Percentiles rank a stretch among this genome's conserved stretches.
Evolutionary conservation across 2,329 filamentous ascomycete genomes (phyloP).

Genomic region (Cercospora canescens): DNA sequence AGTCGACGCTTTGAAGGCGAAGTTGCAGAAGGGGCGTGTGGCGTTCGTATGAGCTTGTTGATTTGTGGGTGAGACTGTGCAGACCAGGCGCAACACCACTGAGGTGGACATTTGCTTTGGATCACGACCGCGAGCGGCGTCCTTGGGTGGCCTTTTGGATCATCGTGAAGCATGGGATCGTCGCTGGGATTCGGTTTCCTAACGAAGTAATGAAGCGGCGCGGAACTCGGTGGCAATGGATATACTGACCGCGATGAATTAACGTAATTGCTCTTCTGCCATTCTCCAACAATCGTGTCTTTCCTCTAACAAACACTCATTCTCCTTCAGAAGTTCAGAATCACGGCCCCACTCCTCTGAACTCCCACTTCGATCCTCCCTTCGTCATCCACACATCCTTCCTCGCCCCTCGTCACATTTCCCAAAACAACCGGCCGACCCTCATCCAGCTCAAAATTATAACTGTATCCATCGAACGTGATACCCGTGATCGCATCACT

Average conservation of each 20-base stretch:
- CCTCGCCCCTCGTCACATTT: slow-evolving; percentile 59
- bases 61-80: background rate
- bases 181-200: too few relatives aligned
- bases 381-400: slow-evolving; percentile 33
- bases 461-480: slow-evolving; percentile 62
- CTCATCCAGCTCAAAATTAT: slow-evolving; percentile 58
- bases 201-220: too few relatives aligned
- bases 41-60: background rate
- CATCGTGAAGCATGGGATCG: too few relatives aligned
- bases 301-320: background rate
- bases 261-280: background rate
- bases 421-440: slow-evolving; percentile 55
- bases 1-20: background rate
- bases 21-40: background rate
- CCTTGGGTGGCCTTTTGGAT: background rate
- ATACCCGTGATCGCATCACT: slow-evolving; percentile 64
- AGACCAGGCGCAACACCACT: background rate
- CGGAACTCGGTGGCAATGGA: too few relatives aligned
- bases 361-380: slow-evolving; percentile 37
- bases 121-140: background rate
- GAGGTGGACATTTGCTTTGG: background rate
- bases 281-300: background rate
- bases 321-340: slow-evolving; percentile 18
- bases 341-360: slow-evolving; percentile 34
- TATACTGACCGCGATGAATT: background rate